Conservation (phyloP, 2,329 filamentous ascomycete species). For the Xylariaceae sp. region DNA sequence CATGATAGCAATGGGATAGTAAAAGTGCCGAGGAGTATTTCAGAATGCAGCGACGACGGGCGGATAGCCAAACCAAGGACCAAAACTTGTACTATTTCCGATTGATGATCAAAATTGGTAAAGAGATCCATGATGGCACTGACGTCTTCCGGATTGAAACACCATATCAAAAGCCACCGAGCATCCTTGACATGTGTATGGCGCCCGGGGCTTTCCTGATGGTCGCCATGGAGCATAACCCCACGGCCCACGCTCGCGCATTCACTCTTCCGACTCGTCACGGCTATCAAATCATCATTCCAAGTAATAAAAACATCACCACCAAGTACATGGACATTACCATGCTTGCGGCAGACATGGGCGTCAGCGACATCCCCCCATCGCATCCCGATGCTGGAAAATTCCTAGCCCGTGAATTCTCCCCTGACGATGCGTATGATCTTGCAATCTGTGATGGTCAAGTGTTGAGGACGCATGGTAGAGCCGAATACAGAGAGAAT, state of each 20-base stretch:
- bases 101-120: conserved; percentile 41
- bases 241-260: conserved; percentile 29
- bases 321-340: conserved; percentile 42
- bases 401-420: conserved; percentile 31
- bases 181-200: conserved; percentile 50
- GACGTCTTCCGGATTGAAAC: conserved; percentile 28
- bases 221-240: conserved; percentile 35
- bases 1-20: conserved; percentile 35
- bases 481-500: conserved; percentile 18
- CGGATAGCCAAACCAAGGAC: conserved; percentile 32
- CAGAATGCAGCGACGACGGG: conserved; percentile 33
- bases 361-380: conserved; percentile 29
- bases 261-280: conserved; percentile 41
- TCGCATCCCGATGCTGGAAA: conserved; percentile 30
- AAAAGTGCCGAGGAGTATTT: conserved; percentile 40
- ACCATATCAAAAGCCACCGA: conserved; percentile 8
- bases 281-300: conserved; percentile 37
- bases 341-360: conserved; percentile 46
- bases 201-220: conserved; percentile 50
- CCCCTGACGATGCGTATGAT: conserved; percentile 38
- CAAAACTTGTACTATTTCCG: conserved; percentile 33
- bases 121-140: conserved; percentile 37
- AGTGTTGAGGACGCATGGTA: conserved; percentile 26
- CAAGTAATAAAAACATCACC: conserved; percentile 11
- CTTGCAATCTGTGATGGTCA: conserved; percentile 34